Base-by-base conservation (phyloP, 768 basidiomycete species). In the Scleroderma citrinum region DNA sequence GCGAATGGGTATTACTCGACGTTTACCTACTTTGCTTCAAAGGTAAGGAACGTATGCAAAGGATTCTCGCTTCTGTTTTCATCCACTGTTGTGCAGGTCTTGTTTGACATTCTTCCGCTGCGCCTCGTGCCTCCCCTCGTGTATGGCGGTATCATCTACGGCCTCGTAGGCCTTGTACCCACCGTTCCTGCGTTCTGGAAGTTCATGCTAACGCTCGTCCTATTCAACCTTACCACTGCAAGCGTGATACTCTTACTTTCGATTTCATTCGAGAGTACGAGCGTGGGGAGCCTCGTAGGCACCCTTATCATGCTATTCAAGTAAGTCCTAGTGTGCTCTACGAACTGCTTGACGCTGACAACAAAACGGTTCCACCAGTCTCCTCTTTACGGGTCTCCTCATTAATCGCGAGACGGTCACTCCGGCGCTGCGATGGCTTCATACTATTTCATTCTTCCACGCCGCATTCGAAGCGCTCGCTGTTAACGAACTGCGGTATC, bases 241-340 rank as follows among this genome's bases (percentile, higher is more conserved):
- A 90, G 86, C 61, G 87, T 95, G 35, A 87, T 98, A 19, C 71
- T 99, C 5, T 78, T 92, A 68, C 73, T 99, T 31, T 94, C 92
- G 20, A 90, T 98, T 50, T 82, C 89, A 1, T 88, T 96, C 56
- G 80, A 84, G 46, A 90, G 83, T 64, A 83, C 82, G 30, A 85
- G 90, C 47, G 83, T 99, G 24, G 95, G 94, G 2, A 95, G 89
- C 61, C 71, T 98, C 49, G 80, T 92, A n/a, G 96, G 95, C 26
- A 96, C 92, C 3, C 68, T 98, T 51, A 79, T 96, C 57, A 97
- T 99, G 95, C 75, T 99, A 46, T 97, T 94, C 82, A 99, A 99
- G 94, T 97, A 57, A 62, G 92, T 76, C 0, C 39, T 50, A 44
- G 17, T 13, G 21, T 16, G 12, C 19, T 38, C 37, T 20, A n/a